These are phyloP conservation scores for Microbotryum saponariae DNA, from an alignment of 1,284 basidiomycete species.

Conservation along the genomic window DNA sequence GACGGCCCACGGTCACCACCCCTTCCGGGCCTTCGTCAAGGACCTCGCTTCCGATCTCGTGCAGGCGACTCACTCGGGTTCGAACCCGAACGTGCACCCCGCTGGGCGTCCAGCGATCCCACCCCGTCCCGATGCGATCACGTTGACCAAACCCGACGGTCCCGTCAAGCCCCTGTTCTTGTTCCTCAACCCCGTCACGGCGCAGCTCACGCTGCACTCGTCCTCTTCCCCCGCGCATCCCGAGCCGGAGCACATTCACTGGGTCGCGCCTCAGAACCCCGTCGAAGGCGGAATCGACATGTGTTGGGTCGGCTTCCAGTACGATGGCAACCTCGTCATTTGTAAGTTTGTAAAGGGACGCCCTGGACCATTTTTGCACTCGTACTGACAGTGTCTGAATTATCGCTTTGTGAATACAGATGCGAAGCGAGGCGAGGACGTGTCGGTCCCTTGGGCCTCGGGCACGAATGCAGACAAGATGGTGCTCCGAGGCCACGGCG, in stretches of 20 bases:
- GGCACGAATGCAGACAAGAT: constrained; percentile 26
- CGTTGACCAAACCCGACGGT: neutral
- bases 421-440: constrained; percentile 11
- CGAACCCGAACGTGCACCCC: constrained; percentile 2
- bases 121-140: constrained; percentile 12
- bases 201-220: constrained; percentile 34
- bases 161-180: constrained; percentile 20
- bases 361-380: too few relatives aligned
- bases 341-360: too few relatives aligned
- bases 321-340: constrained; percentile 28
- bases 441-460: constrained; percentile 29
- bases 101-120: constrained; percentile 16
- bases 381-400: too few relatives aligned
- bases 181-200: constrained; percentile 31
- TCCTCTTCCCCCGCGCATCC: constrained; percentile 26
- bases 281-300: constrained; percentile 1
- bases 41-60: constrained; percentile 17
- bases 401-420: constrained; percentile 25
- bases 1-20: neutral
- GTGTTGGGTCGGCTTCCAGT: constrained; percentile 22
- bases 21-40: constrained; percentile 21
- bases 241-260: constrained; percentile 21
- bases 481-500: constrained; percentile 14
- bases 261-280: constrained; percentile 18
- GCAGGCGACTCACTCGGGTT: constrained; percentile 1